Percentiles rank a stretch among this genome's conserved stretches.
Conservation (phyloP, 2,329 filamentous ascomycete species). For the Trichoderma sp. region DNA sequence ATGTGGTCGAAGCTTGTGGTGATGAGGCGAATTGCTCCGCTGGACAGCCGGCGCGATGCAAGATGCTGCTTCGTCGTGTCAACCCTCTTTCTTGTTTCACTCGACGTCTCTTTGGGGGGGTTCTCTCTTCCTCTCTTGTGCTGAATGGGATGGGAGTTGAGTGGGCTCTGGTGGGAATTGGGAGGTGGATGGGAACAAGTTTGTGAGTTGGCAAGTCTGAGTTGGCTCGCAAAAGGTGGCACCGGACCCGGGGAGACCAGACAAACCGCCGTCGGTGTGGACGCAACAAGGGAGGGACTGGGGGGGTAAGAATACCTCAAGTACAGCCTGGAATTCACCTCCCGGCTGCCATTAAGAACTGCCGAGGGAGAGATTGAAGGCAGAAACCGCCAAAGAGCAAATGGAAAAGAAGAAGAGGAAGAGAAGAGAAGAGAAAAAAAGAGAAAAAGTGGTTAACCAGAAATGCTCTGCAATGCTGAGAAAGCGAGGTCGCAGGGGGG, state of each 20-base stretch:
- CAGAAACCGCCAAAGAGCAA: background rate
- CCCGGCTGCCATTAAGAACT: slow-evolving; percentile 11
- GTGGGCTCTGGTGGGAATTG: slow-evolving; percentile 1
- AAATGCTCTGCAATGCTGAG: slow-evolving; percentile 6
- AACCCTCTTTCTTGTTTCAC: background rate
- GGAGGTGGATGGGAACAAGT: background rate
- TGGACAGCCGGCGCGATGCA: slow-evolving; percentile 14
- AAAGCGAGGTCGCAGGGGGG: slow-evolving; percentile 12
- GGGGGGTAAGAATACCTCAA: slow-evolving; percentile 3
- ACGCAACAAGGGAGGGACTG: background rate
- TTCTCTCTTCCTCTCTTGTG: background rate
- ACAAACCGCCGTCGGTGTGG: slow-evolving; percentile 12
- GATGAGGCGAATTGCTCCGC: slow-evolving; percentile 6
- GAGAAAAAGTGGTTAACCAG: background rate
- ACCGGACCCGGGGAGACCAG: slow-evolving; percentile 1
- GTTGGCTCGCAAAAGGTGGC: background rate
- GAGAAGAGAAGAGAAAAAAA: background rate
- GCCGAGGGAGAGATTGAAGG: background rate
- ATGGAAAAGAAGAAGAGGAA: background rate
- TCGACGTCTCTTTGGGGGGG: background rate
- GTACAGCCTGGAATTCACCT: slow-evolving; percentile 9
- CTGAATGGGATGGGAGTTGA: background rate
- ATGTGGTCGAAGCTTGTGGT: background rate
- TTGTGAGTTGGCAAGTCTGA: slow-evolving; percentile 12
- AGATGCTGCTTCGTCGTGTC: slow-evolving; percentile 14